Evolutionary conservation across 2,329 filamentous ascomycete species (phyloP), one percentile per base, ranked within the genome.

Genomic region (Pseudogymnoascus sp.): DNA sequence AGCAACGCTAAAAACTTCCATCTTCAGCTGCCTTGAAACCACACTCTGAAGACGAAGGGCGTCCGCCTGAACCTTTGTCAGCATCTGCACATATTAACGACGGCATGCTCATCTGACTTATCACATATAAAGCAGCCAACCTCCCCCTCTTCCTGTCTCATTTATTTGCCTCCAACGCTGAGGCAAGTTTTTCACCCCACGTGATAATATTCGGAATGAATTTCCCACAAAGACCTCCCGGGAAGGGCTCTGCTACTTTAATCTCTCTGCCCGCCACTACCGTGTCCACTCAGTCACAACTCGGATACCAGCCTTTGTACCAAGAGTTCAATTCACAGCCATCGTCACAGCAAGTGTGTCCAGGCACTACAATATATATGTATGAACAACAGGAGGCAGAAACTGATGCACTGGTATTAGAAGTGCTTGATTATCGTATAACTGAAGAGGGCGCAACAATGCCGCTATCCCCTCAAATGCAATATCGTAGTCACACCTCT

Each of bases 361-460:
- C 87, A 64, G 79, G 79, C 59, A 83, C 83, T 4, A 82, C 85
- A 2, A 80, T 84, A 65, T 81, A 82, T 15, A 78, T 85, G 70
- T 79, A 86, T 40, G 85, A 88, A 71, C 82, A 85, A 67, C 78
- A 78, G 64, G 86, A 87, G 70, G 80, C 82, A 5, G 81, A 85
- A 69, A 83, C 83, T 42, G 86, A 87, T 64, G 82, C 81, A 67
- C 74, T 63, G 71, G 76, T 67, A 69, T 72, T 68, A 68, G 76
- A 26, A 75, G 69, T 96, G 65, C 78, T 96, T 60, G 93, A 97
- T 65, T 96, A 93, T 73, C 84, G 88, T 65, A 90, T 95, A 40
- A 76, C 80, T 0, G 89, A 93, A 2, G 86, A 88, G 19, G 87
- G 88, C 59, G 77, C 83, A 71, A n/a, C 71, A 73, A 4, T 83